A percentile compares a stretch with the other conserved stretches of the same genome.
Evolutionary conservation across 2,329 filamentous ascomycete species (phyloP).

Genomic region (Nannizzia gypsea): DNA sequence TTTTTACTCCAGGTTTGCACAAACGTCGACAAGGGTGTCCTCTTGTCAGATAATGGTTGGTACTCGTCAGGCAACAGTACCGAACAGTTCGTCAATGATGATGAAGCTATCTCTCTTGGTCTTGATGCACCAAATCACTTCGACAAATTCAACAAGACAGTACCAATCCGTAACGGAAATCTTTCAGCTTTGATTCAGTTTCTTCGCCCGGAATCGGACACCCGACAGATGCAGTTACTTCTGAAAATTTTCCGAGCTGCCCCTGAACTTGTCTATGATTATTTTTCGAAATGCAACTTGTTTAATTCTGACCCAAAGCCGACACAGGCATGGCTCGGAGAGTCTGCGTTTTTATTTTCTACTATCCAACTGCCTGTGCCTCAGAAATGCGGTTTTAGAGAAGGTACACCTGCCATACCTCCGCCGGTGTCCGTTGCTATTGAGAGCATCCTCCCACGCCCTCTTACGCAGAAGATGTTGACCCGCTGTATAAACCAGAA

Average conservation of each 20-base stretch:
- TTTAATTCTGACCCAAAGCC: conserved; percentile 87
- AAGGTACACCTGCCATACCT: conserved; percentile 53
- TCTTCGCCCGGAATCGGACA: conserved; percentile 71
- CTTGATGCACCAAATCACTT: conserved; percentile 60
- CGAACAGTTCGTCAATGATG: conserved; percentile 39
- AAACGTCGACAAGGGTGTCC: conserved; percentile 56
- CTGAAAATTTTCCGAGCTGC: conserved; percentile 66
- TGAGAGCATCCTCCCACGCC: conserved; percentile 74
- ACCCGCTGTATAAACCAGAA: conserved; percentile 67
- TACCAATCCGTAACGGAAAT: conserved; percentile 67
- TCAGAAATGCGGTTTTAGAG: conserved; percentile 54
- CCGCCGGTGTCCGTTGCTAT: conserved; percentile 69
- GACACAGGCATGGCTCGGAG: conserved; percentile 89
- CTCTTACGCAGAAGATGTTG: conserved; percentile 67
- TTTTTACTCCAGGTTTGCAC: conserved; percentile 69
- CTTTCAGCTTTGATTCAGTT: conserved; percentile 67
- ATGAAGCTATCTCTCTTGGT: conserved; percentile 48
- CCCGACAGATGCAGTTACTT: conserved; percentile 69
- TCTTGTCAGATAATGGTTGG: conserved; percentile 67
- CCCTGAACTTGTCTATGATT: conserved; percentile 78
- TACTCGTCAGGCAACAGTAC: conserved; percentile 62
- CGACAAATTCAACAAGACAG: conserved; percentile 49
- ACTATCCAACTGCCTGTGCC: conserved; percentile 66
- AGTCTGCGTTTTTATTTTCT: conserved; percentile 77
- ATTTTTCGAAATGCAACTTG: conserved; percentile 66